These are phyloP conservation scores for Friedmanniomyces simplex DNA, from an alignment of 495 filamentous ascomycete species.

Conservation along the genomic window DNA sequence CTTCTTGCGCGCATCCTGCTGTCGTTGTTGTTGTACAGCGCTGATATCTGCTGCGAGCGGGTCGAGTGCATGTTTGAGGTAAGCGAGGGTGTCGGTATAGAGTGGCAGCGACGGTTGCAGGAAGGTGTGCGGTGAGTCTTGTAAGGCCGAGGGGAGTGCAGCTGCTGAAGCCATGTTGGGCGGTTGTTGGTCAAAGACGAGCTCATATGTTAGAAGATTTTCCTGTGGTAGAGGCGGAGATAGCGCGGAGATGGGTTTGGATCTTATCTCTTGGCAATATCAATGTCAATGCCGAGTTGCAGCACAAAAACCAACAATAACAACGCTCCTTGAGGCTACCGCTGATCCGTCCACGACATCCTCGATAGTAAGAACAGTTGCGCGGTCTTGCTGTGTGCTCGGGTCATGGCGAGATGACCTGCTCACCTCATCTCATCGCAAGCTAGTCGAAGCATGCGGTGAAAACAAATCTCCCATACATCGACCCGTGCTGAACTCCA, in stretches of 20 bases:
- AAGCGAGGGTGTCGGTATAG: slow-evolving; percentile 51
- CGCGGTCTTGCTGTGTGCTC: no score
- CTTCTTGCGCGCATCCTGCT: slow-evolving; percentile 26
- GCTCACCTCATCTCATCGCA: not conserved
- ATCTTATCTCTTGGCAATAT: no score
- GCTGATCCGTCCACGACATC: no score
- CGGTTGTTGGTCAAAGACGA: not conserved
- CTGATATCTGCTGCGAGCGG: slow-evolving; percentile 59
- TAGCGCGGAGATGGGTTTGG: not conserved
- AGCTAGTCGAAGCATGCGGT: not conserved
- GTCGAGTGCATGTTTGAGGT: slow-evolving; percentile 69
- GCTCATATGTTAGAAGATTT: not conserved
- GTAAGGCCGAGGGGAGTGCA: slow-evolving; percentile 29
- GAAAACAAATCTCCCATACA: not conserved
- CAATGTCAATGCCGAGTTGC: no score
- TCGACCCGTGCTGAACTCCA: no score
- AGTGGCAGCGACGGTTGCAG: slow-evolving; percentile 55
- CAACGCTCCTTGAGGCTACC: no score
- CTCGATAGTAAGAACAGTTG: no score
- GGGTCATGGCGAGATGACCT: no score
- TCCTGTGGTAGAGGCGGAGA: not conserved
- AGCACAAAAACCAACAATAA: no score
- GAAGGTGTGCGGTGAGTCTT: slow-evolving; percentile 46
- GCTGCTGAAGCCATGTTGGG: not conserved
- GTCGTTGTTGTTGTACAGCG: slow-evolving; percentile 37